phyloP scores from a whole-genome alignment of 2,329 filamentous ascomycete species.

The Phyllosticta ampelicida region DNA sequence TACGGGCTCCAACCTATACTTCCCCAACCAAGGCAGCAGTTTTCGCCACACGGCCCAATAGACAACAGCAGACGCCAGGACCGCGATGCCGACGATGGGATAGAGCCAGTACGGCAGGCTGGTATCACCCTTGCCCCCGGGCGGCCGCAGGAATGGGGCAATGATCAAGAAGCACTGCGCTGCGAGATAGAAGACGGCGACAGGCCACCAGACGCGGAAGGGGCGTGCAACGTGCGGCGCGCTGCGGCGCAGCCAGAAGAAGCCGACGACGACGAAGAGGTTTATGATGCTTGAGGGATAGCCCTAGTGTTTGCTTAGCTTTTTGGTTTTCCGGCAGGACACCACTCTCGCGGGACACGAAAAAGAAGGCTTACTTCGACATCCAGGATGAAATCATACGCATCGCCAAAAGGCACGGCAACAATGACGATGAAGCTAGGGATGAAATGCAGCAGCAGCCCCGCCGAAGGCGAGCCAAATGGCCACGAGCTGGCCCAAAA shows the following conservation, averaged over 20 bases:
- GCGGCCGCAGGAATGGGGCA: conserved; percentile 49
- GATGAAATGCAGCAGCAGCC: conserved; percentile 57
- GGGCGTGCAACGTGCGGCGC: conserved; percentile 51
- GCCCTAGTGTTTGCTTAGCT: conserved; percentile 23
- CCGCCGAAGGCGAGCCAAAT: conserved; percentile 56
- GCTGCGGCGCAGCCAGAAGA: conserved; percentile 50
- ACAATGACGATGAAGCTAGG: conserved; percentile 57
- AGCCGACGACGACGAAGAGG: conserved; percentile 46
- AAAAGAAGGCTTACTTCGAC: conserved; percentile 37
- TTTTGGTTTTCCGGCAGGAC: too few species aligned
- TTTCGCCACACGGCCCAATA: conserved; percentile 63
- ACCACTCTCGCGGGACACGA: too few species aligned
- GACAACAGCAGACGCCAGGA: conserved; percentile 47
- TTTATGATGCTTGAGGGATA: conserved; percentile 54
- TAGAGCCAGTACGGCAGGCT: conserved; percentile 43
- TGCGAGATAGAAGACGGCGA: conserved; percentile 44
- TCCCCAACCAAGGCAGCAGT: conserved; percentile 46
- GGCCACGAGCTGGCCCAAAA: conserved; percentile 54
- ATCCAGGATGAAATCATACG: conserved; percentile 64
- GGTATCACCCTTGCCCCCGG: conserved; percentile 12
- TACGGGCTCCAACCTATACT: conserved; percentile 53
- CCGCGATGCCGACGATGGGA: conserved; percentile 40
- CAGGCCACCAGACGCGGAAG: conserved; percentile 54
- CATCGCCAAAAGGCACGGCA: conserved; percentile 52
- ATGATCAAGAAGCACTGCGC: conserved; percentile 46